A percentile compares a stretch with the other conserved stretches of the same genome.
These are phyloP conservation scores for Pestalotiopsis sp. DNA, from an alignment of 2,329 filamentous ascomycete genomes.

Conservation along the genomic window DNA sequence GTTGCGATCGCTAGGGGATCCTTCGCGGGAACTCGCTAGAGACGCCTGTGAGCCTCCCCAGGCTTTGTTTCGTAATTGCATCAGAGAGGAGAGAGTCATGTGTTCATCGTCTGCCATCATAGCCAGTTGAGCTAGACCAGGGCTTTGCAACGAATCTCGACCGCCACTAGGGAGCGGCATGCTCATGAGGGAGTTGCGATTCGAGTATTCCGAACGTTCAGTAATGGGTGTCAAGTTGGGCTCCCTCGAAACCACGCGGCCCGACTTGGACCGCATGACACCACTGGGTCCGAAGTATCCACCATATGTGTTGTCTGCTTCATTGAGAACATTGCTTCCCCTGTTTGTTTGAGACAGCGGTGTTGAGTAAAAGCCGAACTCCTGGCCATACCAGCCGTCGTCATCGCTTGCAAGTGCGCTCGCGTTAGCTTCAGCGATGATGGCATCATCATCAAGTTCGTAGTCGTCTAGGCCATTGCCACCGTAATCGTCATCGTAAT, in stretches of 20 bases:
- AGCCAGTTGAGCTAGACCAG: slow-evolving; percentile 77
- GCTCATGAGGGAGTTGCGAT: slow-evolving; percentile 87
- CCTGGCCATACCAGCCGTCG: slow-evolving; percentile 92
- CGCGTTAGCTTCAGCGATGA: slow-evolving; percentile 94
- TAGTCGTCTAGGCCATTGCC: slow-evolving; percentile 57
- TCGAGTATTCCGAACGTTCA: slow-evolving; percentile 93
- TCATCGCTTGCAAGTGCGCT: slow-evolving; percentile 90
- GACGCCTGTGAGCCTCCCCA: slow-evolving; percentile 84
- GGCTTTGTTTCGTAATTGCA: slow-evolving; percentile 72
- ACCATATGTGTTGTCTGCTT: slow-evolving; percentile 61
- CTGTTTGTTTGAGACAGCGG: slow-evolving; percentile 38
- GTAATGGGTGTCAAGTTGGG: slow-evolving; percentile 96
- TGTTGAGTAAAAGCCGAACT: slow-evolving; percentile 92
- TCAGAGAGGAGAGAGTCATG: slow-evolving; percentile 73
- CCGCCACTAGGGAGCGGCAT: slow-evolving; percentile 57
- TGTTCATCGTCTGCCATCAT: slow-evolving; percentile 68
- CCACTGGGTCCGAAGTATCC: slow-evolving; percentile 86
- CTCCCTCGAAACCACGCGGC: slow-evolving; percentile 74
- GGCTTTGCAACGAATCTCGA: slow-evolving; percentile 61
- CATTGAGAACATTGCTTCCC: slow-evolving; percentile 27
- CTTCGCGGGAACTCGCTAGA: slow-evolving; percentile 57
- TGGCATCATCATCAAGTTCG: slow-evolving; percentile 80
- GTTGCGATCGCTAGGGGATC: slow-evolving; percentile 41
- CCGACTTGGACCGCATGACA: slow-evolving; percentile 71
- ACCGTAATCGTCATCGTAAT: slow-evolving; percentile 68